Conservation (phyloP, 1,284 basidiomycete species). For the Mycena sp. region DNA sequence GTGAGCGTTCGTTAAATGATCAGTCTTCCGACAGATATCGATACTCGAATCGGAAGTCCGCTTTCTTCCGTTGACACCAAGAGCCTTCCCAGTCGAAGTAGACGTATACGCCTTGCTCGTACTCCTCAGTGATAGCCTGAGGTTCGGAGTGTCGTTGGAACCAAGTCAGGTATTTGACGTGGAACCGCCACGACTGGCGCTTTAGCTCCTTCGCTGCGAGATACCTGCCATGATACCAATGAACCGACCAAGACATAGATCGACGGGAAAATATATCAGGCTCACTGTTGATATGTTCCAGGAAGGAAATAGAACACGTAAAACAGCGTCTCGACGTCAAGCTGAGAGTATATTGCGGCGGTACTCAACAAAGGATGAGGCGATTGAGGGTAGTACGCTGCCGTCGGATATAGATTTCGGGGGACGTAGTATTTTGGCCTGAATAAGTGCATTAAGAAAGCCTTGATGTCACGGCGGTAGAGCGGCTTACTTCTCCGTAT, state of each 20-base stretch:
- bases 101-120: slow-evolving; percentile 98
- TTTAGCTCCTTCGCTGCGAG: slow-evolving; percentile 98
- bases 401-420: slow-evolving; percentile 90
- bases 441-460: slow-evolving; percentile 24
- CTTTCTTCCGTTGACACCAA: slow-evolving; percentile 99
- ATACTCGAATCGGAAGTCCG: slow-evolving; percentile 97
- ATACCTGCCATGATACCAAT: slow-evolving; percentile 64
- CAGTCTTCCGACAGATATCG: slow-evolving; percentile 91
- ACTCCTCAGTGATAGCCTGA: slow-evolving; percentile 99
- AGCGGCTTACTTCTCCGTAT: slow-evolving; percentile 87
- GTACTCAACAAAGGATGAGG: slow-evolving; percentile 87
- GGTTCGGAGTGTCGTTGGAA: slow-evolving; percentile 99
- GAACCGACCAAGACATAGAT: background rate
- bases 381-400: slow-evolving; percentile 95
- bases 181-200: slow-evolving; percentile 98
- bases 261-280: slow-evolving; percentile 7
- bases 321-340: slow-evolving; percentile 98
- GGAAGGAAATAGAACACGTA: slow-evolving; percentile 99
- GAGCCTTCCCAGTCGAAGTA: slow-evolving; percentile 98
- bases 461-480: slow-evolving; percentile 9
- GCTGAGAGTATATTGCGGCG: slow-evolving; percentile 87
- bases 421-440: slow-evolving; percentile 98
- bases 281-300: slow-evolving; percentile 96
- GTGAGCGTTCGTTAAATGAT: slow-evolving; percentile 29
- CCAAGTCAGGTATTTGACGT: slow-evolving; percentile 98